A percentile compares a stretch with the other conserved stretches of the same genome.
These are phyloP conservation scores for Arthroderma uncinatum DNA, from an alignment of 2,329 filamentous ascomycete species.

Conservation along the genomic window DNA sequence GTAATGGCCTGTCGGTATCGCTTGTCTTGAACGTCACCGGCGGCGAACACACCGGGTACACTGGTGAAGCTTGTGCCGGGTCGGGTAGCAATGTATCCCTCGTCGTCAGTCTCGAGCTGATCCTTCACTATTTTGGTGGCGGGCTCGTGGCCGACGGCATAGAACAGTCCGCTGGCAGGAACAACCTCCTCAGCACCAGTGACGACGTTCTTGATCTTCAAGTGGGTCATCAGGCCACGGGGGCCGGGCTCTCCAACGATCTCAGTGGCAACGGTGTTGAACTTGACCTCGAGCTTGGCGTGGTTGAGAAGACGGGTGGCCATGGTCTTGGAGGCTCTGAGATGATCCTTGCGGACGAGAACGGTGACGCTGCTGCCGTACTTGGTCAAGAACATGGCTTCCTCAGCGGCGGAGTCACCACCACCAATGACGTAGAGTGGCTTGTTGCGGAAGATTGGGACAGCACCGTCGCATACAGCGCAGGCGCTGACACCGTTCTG, in stretches of 20 bases:
- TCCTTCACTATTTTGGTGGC: slow-evolving; percentile 84
- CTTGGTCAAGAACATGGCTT: slow-evolving; percentile 95
- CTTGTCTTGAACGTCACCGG: slow-evolving; percentile 98
- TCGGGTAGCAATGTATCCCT: slow-evolving; percentile 82
- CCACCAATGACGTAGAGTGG: slow-evolving; percentile 91
- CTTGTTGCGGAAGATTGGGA: slow-evolving; percentile 96
- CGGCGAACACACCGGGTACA: slow-evolving; percentile 85
- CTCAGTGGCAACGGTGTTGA: slow-evolving; percentile 70
- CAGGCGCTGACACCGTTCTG: slow-evolving; percentile 93
- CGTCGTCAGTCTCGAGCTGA: slow-evolving; percentile 75
- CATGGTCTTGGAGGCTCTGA: slow-evolving; percentile 87
- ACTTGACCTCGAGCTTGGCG: slow-evolving; percentile 83
- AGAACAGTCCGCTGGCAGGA: slow-evolving; percentile 86
- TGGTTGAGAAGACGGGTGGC: slow-evolving; percentile 69
- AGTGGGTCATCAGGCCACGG: slow-evolving; percentile 70
- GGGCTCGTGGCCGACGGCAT: slow-evolving; percentile 93
- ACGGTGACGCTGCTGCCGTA: slow-evolving; percentile 94
- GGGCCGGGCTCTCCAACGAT: slow-evolving; percentile 70
- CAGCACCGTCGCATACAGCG: slow-evolving; percentile 91
- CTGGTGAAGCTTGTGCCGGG: slow-evolving; percentile 82
- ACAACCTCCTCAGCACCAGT: slow-evolving; percentile 72
- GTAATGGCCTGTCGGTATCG: slow-evolving; percentile 95
- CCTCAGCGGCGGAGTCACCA: slow-evolving; percentile 92
- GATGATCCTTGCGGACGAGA: slow-evolving; percentile 73
- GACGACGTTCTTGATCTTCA: slow-evolving; percentile 68